These are phyloP conservation scores for Inonotus hispidus DNA, from an alignment of 1,284 basidiomycete species.

Conservation along the genomic window DNA sequence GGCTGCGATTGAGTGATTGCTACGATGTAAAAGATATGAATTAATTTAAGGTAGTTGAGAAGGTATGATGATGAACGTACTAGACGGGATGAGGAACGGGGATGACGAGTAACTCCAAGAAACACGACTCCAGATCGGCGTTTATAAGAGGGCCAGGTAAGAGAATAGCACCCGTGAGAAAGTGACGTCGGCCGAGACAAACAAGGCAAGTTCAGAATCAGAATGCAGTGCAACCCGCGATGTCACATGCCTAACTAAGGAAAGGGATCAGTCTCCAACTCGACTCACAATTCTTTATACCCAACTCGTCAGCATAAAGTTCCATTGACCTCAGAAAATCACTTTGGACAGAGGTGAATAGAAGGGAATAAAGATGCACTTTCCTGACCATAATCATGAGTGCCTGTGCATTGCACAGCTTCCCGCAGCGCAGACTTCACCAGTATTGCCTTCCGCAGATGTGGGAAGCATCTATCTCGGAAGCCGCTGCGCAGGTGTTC, in stretches of 20 bases:
- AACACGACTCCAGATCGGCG: background rate
- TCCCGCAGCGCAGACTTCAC: background rate
- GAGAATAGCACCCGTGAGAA: background rate
- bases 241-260: background rate
- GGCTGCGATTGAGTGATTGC: background rate
- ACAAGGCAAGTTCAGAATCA: background rate
- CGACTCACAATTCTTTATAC: too few species aligned
- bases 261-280: too few species aligned
- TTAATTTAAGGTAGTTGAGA: too few species aligned
- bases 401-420: background rate
- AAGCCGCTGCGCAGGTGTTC: background rate
- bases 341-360: too few species aligned
- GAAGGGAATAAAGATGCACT: too few species aligned
- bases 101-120: background rate
- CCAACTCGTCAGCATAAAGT: too few species aligned
- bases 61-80: background rate
- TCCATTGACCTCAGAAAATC: too few species aligned
- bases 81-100: background rate
- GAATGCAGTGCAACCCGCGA: background rate
- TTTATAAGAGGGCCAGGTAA: background rate
- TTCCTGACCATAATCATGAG: too few species aligned
- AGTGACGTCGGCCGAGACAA: background rate
- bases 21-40: background rate
- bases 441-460: slow-evolving; percentile 1
- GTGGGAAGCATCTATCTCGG: background rate